A percentile compares a stretch with the other conserved stretches of the same genome.
Conservation (phyloP, 192 early-diverging fungal genomes). For the Linnemannia exigua region DNA sequence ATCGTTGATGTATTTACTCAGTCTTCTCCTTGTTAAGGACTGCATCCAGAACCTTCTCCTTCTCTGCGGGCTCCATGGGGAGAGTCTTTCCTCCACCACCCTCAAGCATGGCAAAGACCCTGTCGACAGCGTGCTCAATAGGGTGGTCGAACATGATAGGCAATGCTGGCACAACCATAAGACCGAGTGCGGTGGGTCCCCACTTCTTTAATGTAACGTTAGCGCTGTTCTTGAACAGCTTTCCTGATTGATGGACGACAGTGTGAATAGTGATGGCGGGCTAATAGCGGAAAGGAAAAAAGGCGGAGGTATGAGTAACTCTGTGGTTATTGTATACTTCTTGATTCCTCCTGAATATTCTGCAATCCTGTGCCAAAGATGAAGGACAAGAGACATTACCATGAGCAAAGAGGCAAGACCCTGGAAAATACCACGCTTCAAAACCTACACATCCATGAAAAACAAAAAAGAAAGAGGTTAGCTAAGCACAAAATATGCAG, state of each 20-base stretch:
- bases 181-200: conserved; percentile 73
- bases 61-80: conserved; percentile 43
- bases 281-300: conserved; percentile 13
- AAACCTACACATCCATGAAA: conserved; percentile 23
- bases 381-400: neutral
- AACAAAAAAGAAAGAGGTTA: neutral
- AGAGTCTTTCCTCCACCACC: conserved; percentile 44
- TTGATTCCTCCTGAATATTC: neutral
- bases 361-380: neutral
- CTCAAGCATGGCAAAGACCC: conserved; percentile 67
- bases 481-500: neutral
- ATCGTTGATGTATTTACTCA: conserved; percentile 32
- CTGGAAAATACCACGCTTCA: conserved; percentile 75
- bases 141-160: conserved; percentile 77
- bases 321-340: neutral
- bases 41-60: conserved; percentile 33
- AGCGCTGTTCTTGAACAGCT: conserved; percentile 63
- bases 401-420: conserved; percentile 68
- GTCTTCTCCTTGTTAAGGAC: conserved; percentile 49
- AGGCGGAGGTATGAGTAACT: neutral
- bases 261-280: conserved; percentile 77
- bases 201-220: conserved; percentile 62
- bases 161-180: conserved; percentile 71
- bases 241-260: conserved; percentile 62
- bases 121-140: conserved; percentile 70